Evolutionary conservation across 176 grass and related monocot species (phyloP).

Genomic region (Metroxylon sagu): DNA sequence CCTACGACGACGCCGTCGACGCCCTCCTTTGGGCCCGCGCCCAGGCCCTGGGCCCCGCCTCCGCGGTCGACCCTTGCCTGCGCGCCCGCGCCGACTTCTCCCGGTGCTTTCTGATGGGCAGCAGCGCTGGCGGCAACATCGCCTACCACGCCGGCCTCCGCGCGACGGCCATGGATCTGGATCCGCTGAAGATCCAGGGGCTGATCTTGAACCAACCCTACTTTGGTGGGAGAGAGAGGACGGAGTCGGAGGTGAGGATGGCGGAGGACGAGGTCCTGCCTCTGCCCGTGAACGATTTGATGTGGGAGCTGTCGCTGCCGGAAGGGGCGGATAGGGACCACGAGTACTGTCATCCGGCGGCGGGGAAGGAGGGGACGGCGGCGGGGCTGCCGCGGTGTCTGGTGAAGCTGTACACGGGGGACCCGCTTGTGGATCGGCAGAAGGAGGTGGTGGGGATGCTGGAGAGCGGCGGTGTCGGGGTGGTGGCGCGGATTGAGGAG

Average conservation of each 20-base stretch:
- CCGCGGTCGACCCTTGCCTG: background rate
- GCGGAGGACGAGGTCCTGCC: conserved; percentile 58
- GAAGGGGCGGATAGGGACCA: conserved; percentile 58
- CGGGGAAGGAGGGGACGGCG: conserved; percentile 21
- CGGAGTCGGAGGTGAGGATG: conserved; percentile 46
- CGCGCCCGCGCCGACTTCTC: conserved; percentile 24
- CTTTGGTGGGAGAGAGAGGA: conserved; percentile 47
- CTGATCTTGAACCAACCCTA: conserved; percentile 66
- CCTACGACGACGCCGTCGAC: conserved; percentile 76
- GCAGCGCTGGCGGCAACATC: conserved; percentile 63
- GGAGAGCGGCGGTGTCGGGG: conserved; percentile 31
- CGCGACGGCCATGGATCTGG: conserved; percentile 33
- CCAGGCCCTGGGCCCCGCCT: background rate
- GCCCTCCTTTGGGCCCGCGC: conserved; percentile 37
- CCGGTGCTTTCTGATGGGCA: conserved; percentile 69
- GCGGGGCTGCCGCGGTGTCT: conserved; percentile 58
- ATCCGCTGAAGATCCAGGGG: conserved; percentile 25
- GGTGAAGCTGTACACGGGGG: conserved; percentile 46
- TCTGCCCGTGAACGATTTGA: conserved; percentile 58
- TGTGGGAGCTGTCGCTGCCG: conserved; percentile 86
- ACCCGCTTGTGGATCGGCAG: conserved; percentile 68
- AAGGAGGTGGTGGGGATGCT: conserved; percentile 46
- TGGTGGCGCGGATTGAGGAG: conserved; percentile 38
- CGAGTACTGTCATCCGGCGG: conserved; percentile 56
- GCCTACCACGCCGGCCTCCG: conserved; percentile 57